Base-by-base conservation (phyloP, 2,329 filamentous ascomycete species). In the Ilyonectria destructans region DNA sequence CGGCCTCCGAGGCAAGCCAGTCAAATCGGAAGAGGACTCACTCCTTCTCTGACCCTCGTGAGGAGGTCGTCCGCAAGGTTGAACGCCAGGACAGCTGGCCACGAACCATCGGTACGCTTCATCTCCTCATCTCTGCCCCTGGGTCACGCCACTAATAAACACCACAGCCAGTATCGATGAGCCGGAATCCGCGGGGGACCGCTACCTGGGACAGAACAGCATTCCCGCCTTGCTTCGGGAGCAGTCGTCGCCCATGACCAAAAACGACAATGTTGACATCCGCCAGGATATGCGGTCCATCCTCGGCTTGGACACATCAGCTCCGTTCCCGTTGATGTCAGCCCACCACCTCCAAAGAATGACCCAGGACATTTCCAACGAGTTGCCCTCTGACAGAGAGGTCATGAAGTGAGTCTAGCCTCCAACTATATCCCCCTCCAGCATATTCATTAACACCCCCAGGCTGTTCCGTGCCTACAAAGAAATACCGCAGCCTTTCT, bases 301-400 rank as follows among this genome's bases (percentile, higher is more conserved):
- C 57, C 82, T 91, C 26, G 90, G 90, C 15, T 82, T 92, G 40
- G 89, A 92, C 75, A 91, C 89, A 64, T 91, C 89, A 37, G 89
- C 90, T 33, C 89, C 90, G 2, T 92, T 91, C 74, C 90, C 90
- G 29, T 84, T 92, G 74, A 92, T 91, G 90, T 91, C 90, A 8
- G 84, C 87, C 19, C 84, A 86, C 35, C 89, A 91, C 68, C 84
- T 92, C 45, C 87, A 91, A 70, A 84, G 83, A 59, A 80, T 91
- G 67, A 89, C 89, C 0, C 82, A 85, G 29, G 90, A 92, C 67
- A 91, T 91, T 55, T 87, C 87, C 2, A 82, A 85, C 7, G 89
- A 91, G 75, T 81, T 92, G 21, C 90, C 90, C 2, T 90, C 89
- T 0, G 89, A 91, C 71, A 82, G 89, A 40, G 90, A 92, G 77